Percentiles rank a stretch among this genome's conserved stretches.
Conservation (phyloP, 257 asterid genomes). For the Anisodus tanguticus region DNA sequence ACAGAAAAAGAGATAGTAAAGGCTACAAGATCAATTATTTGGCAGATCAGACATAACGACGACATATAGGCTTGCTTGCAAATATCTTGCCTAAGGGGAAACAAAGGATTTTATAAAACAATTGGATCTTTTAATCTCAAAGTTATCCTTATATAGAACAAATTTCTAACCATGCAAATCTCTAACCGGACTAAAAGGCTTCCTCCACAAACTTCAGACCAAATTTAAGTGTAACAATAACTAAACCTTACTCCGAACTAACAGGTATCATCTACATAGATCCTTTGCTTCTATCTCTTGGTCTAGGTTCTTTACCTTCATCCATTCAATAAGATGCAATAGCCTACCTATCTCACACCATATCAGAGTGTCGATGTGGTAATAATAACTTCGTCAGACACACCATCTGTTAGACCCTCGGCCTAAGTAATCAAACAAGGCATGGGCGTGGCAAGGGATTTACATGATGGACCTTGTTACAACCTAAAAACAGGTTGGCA, state of each 20-base stretch:
- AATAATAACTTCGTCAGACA: neutral
- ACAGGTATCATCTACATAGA: neutral
- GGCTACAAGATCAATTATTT: neutral
- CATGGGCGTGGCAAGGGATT: too few species aligned
- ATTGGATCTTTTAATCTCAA: neutral
- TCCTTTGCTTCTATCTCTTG: neutral
- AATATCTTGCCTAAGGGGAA: neutral
- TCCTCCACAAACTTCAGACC: slow-evolving; percentile 18
- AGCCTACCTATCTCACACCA: neutral
- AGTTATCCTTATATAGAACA: neutral
- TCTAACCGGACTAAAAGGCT: neutral
- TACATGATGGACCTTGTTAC: too few species aligned
- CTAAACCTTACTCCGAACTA: neutral
- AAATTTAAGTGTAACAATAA: neutral
- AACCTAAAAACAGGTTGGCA: too few species aligned
- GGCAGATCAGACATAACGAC: neutral
- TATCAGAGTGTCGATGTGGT: neutral
- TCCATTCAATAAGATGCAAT: neutral
- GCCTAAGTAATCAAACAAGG: too few species aligned
- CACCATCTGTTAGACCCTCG: neutral
- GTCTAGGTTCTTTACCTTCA: neutral
- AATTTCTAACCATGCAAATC: neutral
- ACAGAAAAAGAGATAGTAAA: neutral
- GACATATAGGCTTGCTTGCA: neutral
- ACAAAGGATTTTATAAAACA: neutral